phyloP scores from a whole-genome alignment of 2,329 filamentous ascomycete species.

The Colletotrichum siamense region DNA sequence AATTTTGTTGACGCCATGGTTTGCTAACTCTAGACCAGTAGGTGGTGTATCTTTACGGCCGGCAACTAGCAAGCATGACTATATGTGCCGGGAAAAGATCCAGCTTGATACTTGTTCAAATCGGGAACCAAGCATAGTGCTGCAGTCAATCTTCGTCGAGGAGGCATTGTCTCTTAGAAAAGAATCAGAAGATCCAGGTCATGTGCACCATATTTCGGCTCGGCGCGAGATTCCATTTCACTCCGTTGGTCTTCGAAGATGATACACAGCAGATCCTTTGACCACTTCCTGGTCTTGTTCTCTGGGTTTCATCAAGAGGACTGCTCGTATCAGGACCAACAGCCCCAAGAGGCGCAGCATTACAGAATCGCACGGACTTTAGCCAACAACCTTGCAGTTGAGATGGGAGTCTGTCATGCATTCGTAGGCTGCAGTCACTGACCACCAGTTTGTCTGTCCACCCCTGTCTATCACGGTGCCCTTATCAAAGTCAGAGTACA shows the following conservation, averaged over 20 bases:
- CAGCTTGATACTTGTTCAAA: background rate
- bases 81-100: background rate
- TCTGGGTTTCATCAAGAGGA: background rate
- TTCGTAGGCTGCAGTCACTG: background rate
- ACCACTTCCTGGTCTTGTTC: background rate
- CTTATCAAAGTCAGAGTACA: background rate
- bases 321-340: background rate
- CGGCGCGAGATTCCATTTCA: background rate
- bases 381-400: background rate
- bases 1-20: background rate
- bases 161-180: background rate
- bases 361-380: background rate
- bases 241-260: background rate
- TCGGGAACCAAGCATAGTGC: background rate
- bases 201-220: background rate
- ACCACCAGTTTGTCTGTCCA: background rate
- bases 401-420: background rate
- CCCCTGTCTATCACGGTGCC: background rate
- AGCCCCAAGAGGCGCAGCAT: background rate
- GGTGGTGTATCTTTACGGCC: no score
- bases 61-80: background rate
- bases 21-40: no score
- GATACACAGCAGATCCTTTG: background rate
- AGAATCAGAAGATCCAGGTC: fast-evolving
- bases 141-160: background rate